Evolutionary conservation across 176 grass and related monocot genomes (phyloP).

Genomic region (Musa acuminata): DNA sequence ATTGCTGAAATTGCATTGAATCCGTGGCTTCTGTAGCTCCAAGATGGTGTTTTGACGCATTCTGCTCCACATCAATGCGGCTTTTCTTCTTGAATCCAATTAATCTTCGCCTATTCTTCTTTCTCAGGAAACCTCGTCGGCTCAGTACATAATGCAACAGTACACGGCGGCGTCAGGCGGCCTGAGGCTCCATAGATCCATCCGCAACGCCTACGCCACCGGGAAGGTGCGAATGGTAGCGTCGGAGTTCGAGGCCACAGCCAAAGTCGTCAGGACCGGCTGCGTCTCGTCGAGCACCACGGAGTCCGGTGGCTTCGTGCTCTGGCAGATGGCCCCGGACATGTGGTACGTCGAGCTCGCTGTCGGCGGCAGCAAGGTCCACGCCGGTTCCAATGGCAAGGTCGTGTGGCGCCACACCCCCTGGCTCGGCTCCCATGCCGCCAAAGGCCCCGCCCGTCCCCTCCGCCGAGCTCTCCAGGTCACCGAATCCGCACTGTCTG

Average conservation of each 20-base stretch:
- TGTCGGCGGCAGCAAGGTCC: conserved; percentile 31
- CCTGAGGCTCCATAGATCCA: neutral
- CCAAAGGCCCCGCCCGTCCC: conserved; percentile 26
- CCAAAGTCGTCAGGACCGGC: conserved; percentile 1
- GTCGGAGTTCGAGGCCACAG: neutral
- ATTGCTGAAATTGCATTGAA: too few relatives aligned
- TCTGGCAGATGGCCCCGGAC: conserved; percentile 6
- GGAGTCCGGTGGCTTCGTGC: conserved; percentile 7
- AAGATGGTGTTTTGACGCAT: neutral
- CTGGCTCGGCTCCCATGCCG: conserved; percentile 19
- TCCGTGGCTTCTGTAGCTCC: too few relatives aligned
- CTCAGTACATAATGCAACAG: conserved; percentile 5
- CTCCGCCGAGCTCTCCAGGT: conserved; percentile 71
- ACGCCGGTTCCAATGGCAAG: conserved; percentile 14
- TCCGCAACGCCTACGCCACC: conserved; percentile 58
- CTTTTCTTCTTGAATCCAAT: too few relatives aligned
- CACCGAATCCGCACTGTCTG: neutral
- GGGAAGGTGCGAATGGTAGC: conserved; percentile 41
- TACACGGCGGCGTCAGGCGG: conserved; percentile 39
- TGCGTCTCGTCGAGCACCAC: neutral
- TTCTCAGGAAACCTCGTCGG: conserved; percentile 1
- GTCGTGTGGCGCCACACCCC: conserved; percentile 5
- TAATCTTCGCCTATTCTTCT: neutral
- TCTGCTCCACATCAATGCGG: too few relatives aligned
- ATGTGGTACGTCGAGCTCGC: conserved; percentile 10